Evolutionary conservation across 169 alveolate genomes (phyloP), one percentile per base, ranked within the genome.

Genomic region (Cryptosporidium muris): DNA sequence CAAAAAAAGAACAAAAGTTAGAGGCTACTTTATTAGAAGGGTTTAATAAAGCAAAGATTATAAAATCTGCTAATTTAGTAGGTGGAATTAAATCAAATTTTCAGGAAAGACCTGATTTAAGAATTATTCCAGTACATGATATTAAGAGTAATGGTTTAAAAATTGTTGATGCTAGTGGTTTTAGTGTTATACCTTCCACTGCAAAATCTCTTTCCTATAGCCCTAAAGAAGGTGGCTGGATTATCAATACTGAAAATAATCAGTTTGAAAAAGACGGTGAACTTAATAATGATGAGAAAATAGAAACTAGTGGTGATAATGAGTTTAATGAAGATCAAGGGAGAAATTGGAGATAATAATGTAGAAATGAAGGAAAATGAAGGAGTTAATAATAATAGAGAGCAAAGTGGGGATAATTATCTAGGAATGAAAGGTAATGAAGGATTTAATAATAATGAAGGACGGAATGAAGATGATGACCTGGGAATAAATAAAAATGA

Each of bases 71-170:
- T 2, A 62, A 3, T 36, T 37, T 37, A 62, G 42, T 62, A 14
- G 37, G 16, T 40, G 37, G 7, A 14, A 47, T 4, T 16, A 40
- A 62, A 0, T 62, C 4, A 62, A 62, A 40, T 25, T 51, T 36
- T 37, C 37, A 8, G 4, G 40, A 12, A 56, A 56, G 36, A 37
- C 36, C 37, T 40, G 66, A 62, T 42, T 47, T 8, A 60, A 54
- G 8, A 8, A 45, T 14, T 47, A 47, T 8, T 16, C 40, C 14
- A 45, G 25, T 6, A 45, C 9, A 6, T 43, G 62, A 45, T 54
- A 14, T 7, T 9, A 64, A 64, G 25, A 64, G 80, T 8, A 64
- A 64, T 45, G 80, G 80, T 2, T 64, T 64, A 7, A 45, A 16
- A 40, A 64, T 47, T 54, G 25, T 64, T n/a, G 37, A 64, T 64